Base-by-base conservation (phyloP, 805 yeast species). In the Wickerhamiella slavikovae region DNA sequence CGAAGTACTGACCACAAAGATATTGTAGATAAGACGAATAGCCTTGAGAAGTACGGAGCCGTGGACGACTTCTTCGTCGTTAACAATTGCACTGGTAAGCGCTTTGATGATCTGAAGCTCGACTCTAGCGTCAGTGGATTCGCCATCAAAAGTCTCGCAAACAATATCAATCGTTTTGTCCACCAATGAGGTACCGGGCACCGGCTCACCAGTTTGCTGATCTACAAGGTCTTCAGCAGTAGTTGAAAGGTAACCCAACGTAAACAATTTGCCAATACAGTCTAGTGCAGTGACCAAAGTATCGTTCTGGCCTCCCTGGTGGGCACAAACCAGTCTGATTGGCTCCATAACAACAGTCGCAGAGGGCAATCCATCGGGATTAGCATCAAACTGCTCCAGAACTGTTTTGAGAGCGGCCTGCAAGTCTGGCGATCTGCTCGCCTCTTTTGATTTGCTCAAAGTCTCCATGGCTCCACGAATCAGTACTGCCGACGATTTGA, bases 81-180 rank as follows among this genome's bases (percentile, higher is more conserved):
- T 76, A 20, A 85, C 60, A 11, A 82, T 74, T 29, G 92, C 85
- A 37, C 89, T 80, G 48, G 85, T 73, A 29, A 91, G 58, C 0
- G 95, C 95, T 44, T 92, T 70, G 19, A 85, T 75, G 9, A 89
- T 85, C 54, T 91, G 98, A 33, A 89, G 55, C 55, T 91, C 98
- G 20, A 91, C 68, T 33, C 65, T 70, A 15, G 77, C 77, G 47
- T 83, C 92, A 0, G 96, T 80, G 2, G 82, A 80, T 50, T 89
- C 98, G 24, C 92, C 92, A 36, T 74, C 78, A 49, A 79, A 85
- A 39, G 92, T 76, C 16, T 73, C 69, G 15, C 89, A 68, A 15
- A 83, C 77, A 11, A 82, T 76, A 38, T 74, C 75, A 24, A 85
- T 76, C 0, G 92, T 80, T 15, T 76, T 75, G 47, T 78, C 89